Percentiles rank a stretch among this genome's conserved stretches.
These are phyloP conservation scores for Kwoniella dendrophila DNA, from an alignment of 768 basidiomycete genomes.

Conservation along the genomic window DNA sequence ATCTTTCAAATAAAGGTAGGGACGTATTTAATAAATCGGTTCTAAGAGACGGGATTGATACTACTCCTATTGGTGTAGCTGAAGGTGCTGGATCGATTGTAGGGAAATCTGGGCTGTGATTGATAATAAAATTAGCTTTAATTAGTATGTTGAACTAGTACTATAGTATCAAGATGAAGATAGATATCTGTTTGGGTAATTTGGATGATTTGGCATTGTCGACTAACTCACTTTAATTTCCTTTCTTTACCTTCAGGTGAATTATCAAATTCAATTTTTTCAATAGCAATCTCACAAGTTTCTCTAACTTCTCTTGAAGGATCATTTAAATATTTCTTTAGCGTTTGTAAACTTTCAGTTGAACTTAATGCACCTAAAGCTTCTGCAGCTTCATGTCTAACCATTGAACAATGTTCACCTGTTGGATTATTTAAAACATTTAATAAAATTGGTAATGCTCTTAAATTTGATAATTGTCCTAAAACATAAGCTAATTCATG, in stretches of 20 bases:
- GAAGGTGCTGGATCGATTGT: slow-evolving; percentile 57
- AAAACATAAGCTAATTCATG: slow-evolving; percentile 97
- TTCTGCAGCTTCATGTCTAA: slow-evolving; percentile 99
- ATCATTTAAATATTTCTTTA: slow-evolving; percentile 73
- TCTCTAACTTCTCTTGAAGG: slow-evolving; percentile 76
- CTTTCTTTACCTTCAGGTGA: slow-evolving; percentile 55
- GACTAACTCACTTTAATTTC: slow-evolving; percentile 45
- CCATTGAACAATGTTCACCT: slow-evolving; percentile 69
- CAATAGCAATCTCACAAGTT: slow-evolving; percentile 95
- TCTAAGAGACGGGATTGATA: slow-evolving; percentile 63
- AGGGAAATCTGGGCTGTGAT: slow-evolving; percentile 54
- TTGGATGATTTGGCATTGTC: neutral
- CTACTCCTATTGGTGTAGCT: slow-evolving; percentile 30
- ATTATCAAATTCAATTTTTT: slow-evolving; percentile 87
- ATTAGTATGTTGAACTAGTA: neutral
- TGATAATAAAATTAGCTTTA: no score
- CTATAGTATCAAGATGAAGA: neutral
- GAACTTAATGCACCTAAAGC: slow-evolving; percentile 93
- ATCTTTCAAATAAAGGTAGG: slow-evolving; percentile 83
- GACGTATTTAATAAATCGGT: slow-evolving; percentile 67
- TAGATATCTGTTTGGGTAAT: neutral
- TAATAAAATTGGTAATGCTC: slow-evolving; percentile 78
- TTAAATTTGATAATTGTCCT: slow-evolving; percentile 77
- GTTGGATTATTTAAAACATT: slow-evolving; percentile 78
- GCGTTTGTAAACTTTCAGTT: slow-evolving; percentile 66